Evolutionary conservation across 306 rosid species (phyloP).

Genomic region (Canavalia ensiformis): DNA sequence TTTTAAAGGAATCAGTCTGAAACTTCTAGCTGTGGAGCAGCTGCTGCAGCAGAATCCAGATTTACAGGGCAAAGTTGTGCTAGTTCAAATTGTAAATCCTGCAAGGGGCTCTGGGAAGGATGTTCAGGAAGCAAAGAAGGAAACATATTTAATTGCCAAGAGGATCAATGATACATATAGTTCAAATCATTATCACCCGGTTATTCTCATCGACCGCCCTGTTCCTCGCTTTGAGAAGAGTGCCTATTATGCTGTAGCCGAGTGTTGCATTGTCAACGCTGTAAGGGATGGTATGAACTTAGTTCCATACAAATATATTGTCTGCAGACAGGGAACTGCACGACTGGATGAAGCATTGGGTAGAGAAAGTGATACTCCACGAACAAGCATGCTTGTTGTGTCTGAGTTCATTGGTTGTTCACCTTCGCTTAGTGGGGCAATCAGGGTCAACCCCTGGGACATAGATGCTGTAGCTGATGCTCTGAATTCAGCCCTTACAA

Average conservation of each 20-base stretch:
- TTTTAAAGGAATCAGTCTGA: conserved; percentile 86
- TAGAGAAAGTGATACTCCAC: conserved; percentile 54
- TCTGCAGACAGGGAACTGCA: conserved; percentile 80
- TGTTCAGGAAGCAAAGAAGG: conserved; percentile 79
- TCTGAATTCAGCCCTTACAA: conserved; percentile 69
- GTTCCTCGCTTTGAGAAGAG: conserved; percentile 84
- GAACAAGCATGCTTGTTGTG: conserved; percentile 83
- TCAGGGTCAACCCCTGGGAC: conserved; percentile 94
- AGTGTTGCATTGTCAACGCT: conserved; percentile 89
- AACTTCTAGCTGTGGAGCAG: conserved; percentile 81
- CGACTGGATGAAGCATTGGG: conserved; percentile 65
- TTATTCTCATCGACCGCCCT: conserved; percentile 74
- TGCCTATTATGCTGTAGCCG: conserved; percentile 85
- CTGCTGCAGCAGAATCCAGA: conserved; percentile 74
- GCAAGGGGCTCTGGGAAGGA: conserved; percentile 89
- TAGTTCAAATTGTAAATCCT: conserved; percentile 89
- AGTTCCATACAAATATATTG: conserved; percentile 84
- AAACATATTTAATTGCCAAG: conserved; percentile 64
- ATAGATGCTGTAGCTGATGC: conserved; percentile 83
- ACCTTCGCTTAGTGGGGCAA: conserved; percentile 91
- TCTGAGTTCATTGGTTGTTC: conserved; percentile 95
- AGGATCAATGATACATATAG: conserved; percentile 75
- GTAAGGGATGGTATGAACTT: conserved; percentile 92
- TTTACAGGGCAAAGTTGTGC: conserved; percentile 65
- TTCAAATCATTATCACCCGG: conserved; percentile 68